Evolutionary conservation across 148 eudicot genomes (phyloP).

Genomic region (Cornus suecica): DNA sequence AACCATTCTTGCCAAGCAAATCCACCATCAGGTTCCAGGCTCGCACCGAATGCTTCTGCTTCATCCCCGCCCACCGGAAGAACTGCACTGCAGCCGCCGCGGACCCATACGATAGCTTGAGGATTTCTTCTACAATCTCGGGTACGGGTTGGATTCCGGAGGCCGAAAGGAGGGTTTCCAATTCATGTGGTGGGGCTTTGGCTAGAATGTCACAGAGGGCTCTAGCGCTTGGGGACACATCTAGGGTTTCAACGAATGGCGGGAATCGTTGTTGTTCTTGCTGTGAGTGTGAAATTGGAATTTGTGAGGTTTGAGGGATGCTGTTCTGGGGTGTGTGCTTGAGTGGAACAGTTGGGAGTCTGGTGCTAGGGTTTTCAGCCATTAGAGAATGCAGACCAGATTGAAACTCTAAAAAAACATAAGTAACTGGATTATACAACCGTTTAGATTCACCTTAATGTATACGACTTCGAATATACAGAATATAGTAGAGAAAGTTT

Average conservation of each 20-base stretch:
- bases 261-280: slow-evolving; percentile 26
- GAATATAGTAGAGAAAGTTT: neutral
- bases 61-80: slow-evolving; percentile 66
- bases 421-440: neutral
- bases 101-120: slow-evolving; percentile 58
- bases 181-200: slow-evolving; percentile 27
- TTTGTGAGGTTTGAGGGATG: slow-evolving; percentile 11
- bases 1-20: slow-evolving; percentile 69
- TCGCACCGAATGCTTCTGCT: slow-evolving; percentile 40
- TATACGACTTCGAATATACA: neutral
- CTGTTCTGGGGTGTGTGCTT: slow-evolving; percentile 20
- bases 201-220: slow-evolving; percentile 55
- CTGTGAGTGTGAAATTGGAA: neutral
- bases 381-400: neutral
- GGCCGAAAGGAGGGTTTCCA: slow-evolving; percentile 39
- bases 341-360: slow-evolving; percentile 11
- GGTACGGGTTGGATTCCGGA: slow-evolving; percentile 47
- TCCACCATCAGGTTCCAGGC: slow-evolving; percentile 89
- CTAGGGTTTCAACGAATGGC: slow-evolving; percentile 35
- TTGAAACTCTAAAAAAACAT: slow-evolving; percentile 18
- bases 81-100: slow-evolving; percentile 59
- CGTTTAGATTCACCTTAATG: neutral
- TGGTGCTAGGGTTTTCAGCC: slow-evolving; percentile 23
- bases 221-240: slow-evolving; percentile 51
- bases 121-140: slow-evolving; percentile 64